Evolutionary conservation across 1,139 yeast species (phyloP).

Genomic region (Geotrichum aggregatum): DNA sequence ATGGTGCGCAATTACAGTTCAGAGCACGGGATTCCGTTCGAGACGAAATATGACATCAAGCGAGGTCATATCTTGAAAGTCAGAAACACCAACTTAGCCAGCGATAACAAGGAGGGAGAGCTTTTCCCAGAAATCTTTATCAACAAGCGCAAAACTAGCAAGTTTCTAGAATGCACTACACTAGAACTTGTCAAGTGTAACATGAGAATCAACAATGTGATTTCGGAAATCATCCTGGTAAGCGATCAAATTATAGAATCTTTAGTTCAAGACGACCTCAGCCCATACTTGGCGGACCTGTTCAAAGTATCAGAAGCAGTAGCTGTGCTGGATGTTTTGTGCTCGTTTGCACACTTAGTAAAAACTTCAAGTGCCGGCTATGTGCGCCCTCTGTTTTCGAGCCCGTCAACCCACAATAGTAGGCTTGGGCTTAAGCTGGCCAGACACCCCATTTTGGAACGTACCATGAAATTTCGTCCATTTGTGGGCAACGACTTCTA

Average conservation of each 20-base stretch:
- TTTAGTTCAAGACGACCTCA: slow-evolving; percentile 34
- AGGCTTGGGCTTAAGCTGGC: slow-evolving; percentile 37
- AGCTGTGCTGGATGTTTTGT: slow-evolving; percentile 44
- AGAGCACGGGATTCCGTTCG: slow-evolving; percentile 29
- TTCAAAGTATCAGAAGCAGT: slow-evolving; percentile 47
- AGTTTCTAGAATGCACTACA: slow-evolving; percentile 43
- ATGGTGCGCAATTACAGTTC: slow-evolving; percentile 21
- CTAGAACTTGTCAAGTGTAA: slow-evolving; percentile 44
- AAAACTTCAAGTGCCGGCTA: slow-evolving; percentile 31
- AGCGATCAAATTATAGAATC: slow-evolving; percentile 43
- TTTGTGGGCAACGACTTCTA: slow-evolving; percentile 44
- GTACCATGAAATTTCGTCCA: slow-evolving; percentile 24
- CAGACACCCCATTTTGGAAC: slow-evolving; percentile 45
- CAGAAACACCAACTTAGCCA: slow-evolving; percentile 7
- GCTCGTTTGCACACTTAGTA: slow-evolving; percentile 40
- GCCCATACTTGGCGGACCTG: slow-evolving; percentile 37
- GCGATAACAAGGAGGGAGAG: slow-evolving; percentile 21
- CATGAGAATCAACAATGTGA: slow-evolving; percentile 41
- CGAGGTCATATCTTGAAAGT: slow-evolving; percentile 44
- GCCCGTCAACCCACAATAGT: slow-evolving; percentile 28
- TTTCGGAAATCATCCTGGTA: slow-evolving; percentile 42
- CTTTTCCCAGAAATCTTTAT: slow-evolving; percentile 39
- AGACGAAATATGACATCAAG: slow-evolving; percentile 38
- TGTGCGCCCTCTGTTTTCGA: slow-evolving; percentile 38
- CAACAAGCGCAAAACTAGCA: slow-evolving; percentile 36